Conservation (phyloP, 2,329 filamentous ascomycete species). For the Biscogniauxia marginata region DNA sequence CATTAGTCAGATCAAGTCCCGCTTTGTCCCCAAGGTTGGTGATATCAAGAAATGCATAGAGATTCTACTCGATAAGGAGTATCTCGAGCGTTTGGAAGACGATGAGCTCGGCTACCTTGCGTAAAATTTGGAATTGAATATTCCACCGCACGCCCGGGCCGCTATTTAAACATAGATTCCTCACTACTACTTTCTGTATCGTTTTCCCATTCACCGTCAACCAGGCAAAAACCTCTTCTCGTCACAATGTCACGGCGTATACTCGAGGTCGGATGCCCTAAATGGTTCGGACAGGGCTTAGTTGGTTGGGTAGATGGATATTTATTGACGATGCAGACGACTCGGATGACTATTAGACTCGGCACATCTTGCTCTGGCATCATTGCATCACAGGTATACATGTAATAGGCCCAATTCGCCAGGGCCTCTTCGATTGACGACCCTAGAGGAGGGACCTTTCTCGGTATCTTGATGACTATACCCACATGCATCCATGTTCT, state of each 20-base stretch:
- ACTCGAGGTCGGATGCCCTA: slow-evolving; percentile 2
- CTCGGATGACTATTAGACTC: slow-evolving; percentile 3
- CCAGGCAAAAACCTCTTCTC: slow-evolving; percentile 2
- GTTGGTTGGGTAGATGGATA: slow-evolving; percentile 5
- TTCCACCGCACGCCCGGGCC: not conserved
- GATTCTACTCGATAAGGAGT: slow-evolving; percentile 97
- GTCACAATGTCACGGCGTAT: not conserved
- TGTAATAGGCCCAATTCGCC: not conserved
- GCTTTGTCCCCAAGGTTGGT: slow-evolving; percentile 87
- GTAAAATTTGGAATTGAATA: slow-evolving; percentile 43
- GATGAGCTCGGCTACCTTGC: slow-evolving; percentile 95
- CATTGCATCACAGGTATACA: not conserved
- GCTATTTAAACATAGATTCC: not conserved
- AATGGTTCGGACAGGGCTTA: slow-evolving; percentile 4
- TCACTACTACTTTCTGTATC: slow-evolving; percentile 2
- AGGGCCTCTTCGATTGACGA: not conserved
- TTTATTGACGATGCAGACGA: slow-evolving; percentile 3
- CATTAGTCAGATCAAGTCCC: slow-evolving; percentile 89
- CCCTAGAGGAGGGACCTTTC: not conserved
- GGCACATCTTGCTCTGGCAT: not conserved
- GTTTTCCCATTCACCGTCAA: slow-evolving; percentile 12
- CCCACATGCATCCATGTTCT: too few relatives aligned
- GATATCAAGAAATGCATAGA: slow-evolving; percentile 99
- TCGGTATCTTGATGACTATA: not conserved
- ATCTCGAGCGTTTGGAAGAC: slow-evolving; percentile 90